Evolutionary conservation across 305 asterid species (phyloP).

Genomic region (Andrographis paniculata): DNA sequence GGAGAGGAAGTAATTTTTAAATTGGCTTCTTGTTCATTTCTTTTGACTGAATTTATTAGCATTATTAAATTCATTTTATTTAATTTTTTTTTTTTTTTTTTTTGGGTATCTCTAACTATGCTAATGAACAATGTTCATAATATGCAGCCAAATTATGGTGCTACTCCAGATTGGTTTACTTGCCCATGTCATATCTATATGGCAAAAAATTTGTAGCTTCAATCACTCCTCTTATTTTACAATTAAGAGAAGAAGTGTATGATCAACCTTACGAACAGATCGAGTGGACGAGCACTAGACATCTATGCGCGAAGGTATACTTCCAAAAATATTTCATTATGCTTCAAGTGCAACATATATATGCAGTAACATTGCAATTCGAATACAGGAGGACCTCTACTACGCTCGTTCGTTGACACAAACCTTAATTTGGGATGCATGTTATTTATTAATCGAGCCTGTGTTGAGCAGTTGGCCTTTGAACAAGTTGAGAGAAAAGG

Average conservation of each 20-base stretch:
- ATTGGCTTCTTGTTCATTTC: too few relatives aligned
- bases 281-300: slow-evolving; percentile 15
- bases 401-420: slow-evolving; percentile 21
- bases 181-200: slow-evolving; percentile 22
- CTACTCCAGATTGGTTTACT: slow-evolving; percentile 23
- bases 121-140: not conserved
- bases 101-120: not conserved
- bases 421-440: slow-evolving; percentile 21
- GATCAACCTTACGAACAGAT: slow-evolving; percentile 18
- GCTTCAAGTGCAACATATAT: not conserved
- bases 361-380: not conserved
- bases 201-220: slow-evolving; percentile 23
- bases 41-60: not conserved
- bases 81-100: not conserved
- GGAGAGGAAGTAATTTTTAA: too few relatives aligned
- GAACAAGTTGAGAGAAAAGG: slow-evolving; percentile 20
- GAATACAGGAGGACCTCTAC: slow-evolving; percentile 23
- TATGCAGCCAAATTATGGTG: slow-evolving; percentile 21
- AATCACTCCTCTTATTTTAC: slow-evolving; percentile 17
- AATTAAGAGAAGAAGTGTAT: slow-evolving; percentile 16
- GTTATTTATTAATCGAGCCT: slow-evolving; percentile 20
- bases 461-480: slow-evolving; percentile 21
- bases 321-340: not conserved
- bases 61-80: too few relatives aligned
- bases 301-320: slow-evolving; percentile 17